Evolutionary conservation across 495 filamentous ascomycete species (phyloP), one percentile per base, ranked within the genome.

Genomic region (Cercophora samala): DNA sequence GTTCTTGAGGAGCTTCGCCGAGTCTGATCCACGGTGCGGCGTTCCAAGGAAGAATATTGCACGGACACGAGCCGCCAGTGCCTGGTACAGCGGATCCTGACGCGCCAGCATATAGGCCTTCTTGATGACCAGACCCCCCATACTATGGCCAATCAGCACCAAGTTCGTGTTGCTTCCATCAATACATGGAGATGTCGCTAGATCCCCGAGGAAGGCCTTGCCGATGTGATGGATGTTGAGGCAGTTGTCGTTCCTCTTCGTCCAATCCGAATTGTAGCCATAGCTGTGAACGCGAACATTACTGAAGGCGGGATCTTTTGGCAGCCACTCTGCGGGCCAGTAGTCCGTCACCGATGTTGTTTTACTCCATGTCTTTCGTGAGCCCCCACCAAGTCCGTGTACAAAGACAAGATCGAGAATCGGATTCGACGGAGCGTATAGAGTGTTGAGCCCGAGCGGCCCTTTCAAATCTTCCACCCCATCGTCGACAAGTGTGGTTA

Each of bases 291-390:
- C 69, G 37, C 75, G 72, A 17, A 70, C 74, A 61, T 70, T 59
- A 25, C 53, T 29, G 42, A 77, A 75, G 4, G 56, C 74, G 2
- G 68, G 46, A 8, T 77, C 74, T 4, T 26, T 61, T 1, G 74
- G 74, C 18, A 77, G 71, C 75, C 75, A 77, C 58, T 75, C 74
- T 25, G 68, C 68, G 5, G 75, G 75, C 75, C 75, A 78, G 65
- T 69, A 78, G 8, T 26, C 64, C 1, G 22, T 23, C 5, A 68
- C 68, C 29, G 71, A 68, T 0, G 61, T 60, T 5, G 64, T 54
- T 6, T 66, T n/a, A 37, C 64, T 66, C 74, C 75, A 78, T 25
- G 75, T 71, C 23, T 68, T 71, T 17, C 46, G 37, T 1, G 73
- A 75, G 6, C 74, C 74, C 0, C 75, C 75, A 2, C 66, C 56